phyloP scores from a whole-genome alignment of 2,329 filamentous ascomycete genomes.

The Karstenula rhodostoma region DNA sequence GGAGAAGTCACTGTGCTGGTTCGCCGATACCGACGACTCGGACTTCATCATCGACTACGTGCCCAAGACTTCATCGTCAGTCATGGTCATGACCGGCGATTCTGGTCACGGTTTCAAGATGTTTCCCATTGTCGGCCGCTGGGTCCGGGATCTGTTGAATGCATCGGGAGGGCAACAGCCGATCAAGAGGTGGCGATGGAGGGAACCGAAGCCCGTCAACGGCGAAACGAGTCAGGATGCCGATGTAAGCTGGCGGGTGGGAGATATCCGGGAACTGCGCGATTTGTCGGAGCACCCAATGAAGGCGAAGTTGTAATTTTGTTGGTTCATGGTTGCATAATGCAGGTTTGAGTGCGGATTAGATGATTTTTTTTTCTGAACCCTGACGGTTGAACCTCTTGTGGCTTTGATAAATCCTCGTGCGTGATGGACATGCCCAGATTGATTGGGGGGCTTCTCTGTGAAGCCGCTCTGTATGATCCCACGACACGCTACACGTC shows the following conservation, averaged over 20 bases:
- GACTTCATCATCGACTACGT: slow-evolving; percentile 69
- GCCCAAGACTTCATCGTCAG: slow-evolving; percentile 55
- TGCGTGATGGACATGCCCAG: background rate
- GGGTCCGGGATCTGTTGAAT: slow-evolving; percentile 59
- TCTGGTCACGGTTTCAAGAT: slow-evolving; percentile 71
- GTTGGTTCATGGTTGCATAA: background rate
- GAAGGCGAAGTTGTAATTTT: slow-evolving; percentile 28
- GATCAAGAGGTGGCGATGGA: slow-evolving; percentile 62
- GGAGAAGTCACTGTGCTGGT: slow-evolving; percentile 68
- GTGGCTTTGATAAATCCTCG: background rate
- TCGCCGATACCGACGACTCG: slow-evolving; percentile 67
- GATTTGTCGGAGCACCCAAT: slow-evolving; percentile 23
- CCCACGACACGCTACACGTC: background rate
- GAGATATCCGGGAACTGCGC: slow-evolving; percentile 39
- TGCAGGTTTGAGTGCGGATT: background rate
- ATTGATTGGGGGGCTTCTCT: background rate
- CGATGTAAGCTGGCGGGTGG: slow-evolving; percentile 59
- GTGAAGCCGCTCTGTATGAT: background rate
- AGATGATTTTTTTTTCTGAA: background rate
- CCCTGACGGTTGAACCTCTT: background rate
- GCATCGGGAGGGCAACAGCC: slow-evolving; percentile 52
- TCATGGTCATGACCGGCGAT: slow-evolving; percentile 64
- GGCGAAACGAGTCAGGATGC: slow-evolving; percentile 51
- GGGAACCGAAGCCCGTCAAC: slow-evolving; percentile 40
- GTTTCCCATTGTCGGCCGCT: slow-evolving; percentile 67